These are phyloP conservation scores for Mytilinidion resinicola DNA, from an alignment of 495 filamentous ascomycete species.

Conservation along the genomic window DNA sequence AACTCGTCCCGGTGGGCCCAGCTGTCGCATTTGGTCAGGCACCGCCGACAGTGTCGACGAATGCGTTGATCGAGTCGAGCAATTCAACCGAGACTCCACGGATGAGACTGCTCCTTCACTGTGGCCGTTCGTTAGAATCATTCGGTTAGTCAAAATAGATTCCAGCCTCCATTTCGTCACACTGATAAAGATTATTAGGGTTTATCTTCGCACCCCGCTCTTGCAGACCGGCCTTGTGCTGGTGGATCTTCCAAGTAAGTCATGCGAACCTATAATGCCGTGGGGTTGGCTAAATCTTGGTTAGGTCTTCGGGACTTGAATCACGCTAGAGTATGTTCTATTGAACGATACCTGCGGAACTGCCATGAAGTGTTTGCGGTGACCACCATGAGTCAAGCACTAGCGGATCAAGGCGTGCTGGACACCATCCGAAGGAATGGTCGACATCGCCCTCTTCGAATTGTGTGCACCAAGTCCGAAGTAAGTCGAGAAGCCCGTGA, in stretches of 20 bases:
- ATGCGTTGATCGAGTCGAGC: slow-evolving; percentile 11
- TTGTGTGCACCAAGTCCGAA: slow-evolving; percentile 20
- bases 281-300: background rate
- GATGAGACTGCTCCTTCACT: slow-evolving; percentile 5
- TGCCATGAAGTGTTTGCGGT: slow-evolving; percentile 20
- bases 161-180: background rate
- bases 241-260: slow-evolving; percentile 7
- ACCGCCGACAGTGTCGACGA: slow-evolving; percentile 14
- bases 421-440: slow-evolving; percentile 12
- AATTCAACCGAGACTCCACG: slow-evolving; percentile 7
- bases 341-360: slow-evolving; percentile 11
- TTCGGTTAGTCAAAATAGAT: background rate
- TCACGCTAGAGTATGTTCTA: slow-evolving; percentile 2
- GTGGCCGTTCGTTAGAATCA: slow-evolving; percentile 16
- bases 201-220: slow-evolving; percentile 11
- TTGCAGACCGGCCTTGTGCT: slow-evolving; percentile 15
- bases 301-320: slow-evolving; percentile 9
- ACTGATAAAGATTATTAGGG: background rate
- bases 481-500: background rate
- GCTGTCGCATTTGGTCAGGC: slow-evolving; percentile 5
- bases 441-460: slow-evolving; percentile 18
- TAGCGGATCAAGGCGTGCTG: slow-evolving; percentile 1
- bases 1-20: slow-evolving; percentile 10
- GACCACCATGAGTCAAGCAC: slow-evolving; percentile 6
- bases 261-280: background rate